Evolutionary conservation across 345 rosid species (phyloP).

Genomic region (Eucalyptus pauciflora): DNA sequence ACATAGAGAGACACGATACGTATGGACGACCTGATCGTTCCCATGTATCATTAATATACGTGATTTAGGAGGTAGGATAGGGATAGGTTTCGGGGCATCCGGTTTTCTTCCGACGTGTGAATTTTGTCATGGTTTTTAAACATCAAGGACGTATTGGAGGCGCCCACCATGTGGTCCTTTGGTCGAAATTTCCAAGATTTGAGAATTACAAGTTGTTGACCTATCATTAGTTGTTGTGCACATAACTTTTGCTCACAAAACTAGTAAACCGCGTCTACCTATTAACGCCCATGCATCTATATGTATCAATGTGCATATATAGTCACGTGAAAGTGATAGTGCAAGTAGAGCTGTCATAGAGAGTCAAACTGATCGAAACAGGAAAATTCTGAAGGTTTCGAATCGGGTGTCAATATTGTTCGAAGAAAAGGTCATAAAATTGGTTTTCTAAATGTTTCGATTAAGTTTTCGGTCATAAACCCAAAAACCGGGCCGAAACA

Average conservation of each 20-base stretch:
- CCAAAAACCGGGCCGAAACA: background rate
- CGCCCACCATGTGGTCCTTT: background rate
- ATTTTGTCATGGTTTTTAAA: background rate
- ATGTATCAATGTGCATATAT: background rate
- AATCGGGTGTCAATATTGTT: background rate
- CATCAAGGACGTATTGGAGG: background rate
- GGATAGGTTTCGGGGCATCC: background rate
- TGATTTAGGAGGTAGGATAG: background rate
- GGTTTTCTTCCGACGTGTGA: background rate
- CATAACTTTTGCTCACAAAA: background rate
- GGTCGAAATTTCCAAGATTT: background rate
- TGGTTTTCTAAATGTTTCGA: background rate
- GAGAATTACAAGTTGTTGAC: background rate
- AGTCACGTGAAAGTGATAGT: background rate
- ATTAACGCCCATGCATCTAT: background rate
- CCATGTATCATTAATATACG: background rate
- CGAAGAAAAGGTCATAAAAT: background rate
- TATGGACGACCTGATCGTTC: background rate
- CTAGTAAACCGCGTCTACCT: background rate
- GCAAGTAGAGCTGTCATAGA: background rate
- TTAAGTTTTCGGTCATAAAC: background rate
- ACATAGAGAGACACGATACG: background rate
- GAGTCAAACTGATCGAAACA: background rate
- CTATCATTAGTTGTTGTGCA: background rate
- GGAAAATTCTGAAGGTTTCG: background rate